Conservation (phyloP, 2,329 filamentous ascomycete genomes). For the Calonectria naviculata region DNA sequence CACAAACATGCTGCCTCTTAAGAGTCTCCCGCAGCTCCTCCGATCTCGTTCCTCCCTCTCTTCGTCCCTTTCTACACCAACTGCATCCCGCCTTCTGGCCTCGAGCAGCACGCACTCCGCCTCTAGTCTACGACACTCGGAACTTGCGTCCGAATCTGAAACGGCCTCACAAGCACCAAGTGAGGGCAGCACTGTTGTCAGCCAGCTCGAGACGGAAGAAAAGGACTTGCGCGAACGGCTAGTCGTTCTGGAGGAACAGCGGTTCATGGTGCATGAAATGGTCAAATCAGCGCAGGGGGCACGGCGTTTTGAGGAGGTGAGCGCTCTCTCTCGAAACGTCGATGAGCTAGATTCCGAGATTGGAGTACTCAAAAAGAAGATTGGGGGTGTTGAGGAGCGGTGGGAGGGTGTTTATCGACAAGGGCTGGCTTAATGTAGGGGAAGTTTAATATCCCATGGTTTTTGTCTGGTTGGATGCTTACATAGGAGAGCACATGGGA, state of each 20-base stretch:
- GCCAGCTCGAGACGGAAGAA: constrained; percentile 81
- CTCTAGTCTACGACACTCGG: constrained; percentile 58
- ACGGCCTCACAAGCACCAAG: constrained; percentile 57
- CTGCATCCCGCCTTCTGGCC: constrained; percentile 45
- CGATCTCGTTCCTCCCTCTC: constrained; percentile 54
- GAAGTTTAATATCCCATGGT: not conserved
- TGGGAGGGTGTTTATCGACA: constrained; percentile 65
- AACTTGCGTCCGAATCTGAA: constrained; percentile 55
- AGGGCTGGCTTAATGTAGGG: constrained; percentile 31
- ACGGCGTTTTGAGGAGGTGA: constrained; percentile 87
- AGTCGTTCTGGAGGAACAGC: constrained; percentile 90
- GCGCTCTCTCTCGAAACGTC: constrained; percentile 80
- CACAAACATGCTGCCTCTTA: constrained; percentile 90
- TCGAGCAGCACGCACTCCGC: constrained; percentile 46
- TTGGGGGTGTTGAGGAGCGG: constrained; percentile 72
- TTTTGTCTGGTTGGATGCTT: not conserved
- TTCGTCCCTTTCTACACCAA: constrained; percentile 35
- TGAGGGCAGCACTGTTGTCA: constrained; percentile 65
- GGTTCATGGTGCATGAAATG: constrained; percentile 90
- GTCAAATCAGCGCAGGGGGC: constrained; percentile 80
- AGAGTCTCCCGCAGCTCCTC: constrained; percentile 76
- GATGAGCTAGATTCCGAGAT: constrained; percentile 88
- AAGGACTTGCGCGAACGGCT: constrained; percentile 83
- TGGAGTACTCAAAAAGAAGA: constrained; percentile 70
- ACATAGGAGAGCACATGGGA: not conserved